Evolutionary conservation across 2,329 filamentous ascomycete species (phyloP).

Genomic region (Calonectria henricotiae): DNA sequence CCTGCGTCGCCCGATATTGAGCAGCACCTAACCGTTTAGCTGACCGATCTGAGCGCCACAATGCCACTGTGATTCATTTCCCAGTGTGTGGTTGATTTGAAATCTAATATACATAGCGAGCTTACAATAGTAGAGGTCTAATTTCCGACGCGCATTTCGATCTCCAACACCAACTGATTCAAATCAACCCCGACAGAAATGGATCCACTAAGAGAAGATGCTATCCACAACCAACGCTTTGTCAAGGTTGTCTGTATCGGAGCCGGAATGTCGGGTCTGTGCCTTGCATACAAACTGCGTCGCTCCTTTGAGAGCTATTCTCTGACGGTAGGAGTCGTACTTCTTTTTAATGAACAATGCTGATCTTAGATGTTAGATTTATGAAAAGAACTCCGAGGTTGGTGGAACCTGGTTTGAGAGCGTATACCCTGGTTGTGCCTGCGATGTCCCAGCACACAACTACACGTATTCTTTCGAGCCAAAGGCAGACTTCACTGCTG

Average conservation of each 20-base stretch:
- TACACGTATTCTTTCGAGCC: conserved; percentile 18
- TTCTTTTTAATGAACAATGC: neutral
- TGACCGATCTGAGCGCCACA: neutral
- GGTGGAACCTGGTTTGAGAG: conserved; percentile 10
- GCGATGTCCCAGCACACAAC: conserved; percentile 13
- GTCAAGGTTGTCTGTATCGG: conserved; percentile 37
- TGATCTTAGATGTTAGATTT: neutral
- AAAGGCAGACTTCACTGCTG: neutral
- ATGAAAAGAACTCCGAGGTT: conserved; percentile 2
- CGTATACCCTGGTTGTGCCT: conserved; percentile 4
- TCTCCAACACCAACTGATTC: conserved; percentile 31
- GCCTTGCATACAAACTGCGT: conserved; percentile 25
- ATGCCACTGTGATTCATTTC: neutral
- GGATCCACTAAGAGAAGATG: conserved; percentile 48
- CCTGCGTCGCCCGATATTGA: neutral
- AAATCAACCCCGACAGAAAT: conserved; percentile 52
- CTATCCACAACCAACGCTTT: conserved; percentile 28
- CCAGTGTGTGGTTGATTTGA: neutral
- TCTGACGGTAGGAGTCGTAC: neutral
- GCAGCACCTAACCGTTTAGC: neutral
- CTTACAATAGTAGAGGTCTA: neutral
- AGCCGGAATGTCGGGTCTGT: conserved; percentile 38
- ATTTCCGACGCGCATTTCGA: neutral
- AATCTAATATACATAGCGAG: neutral
- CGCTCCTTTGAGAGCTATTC: conserved; percentile 14